Conservation (phyloP, 768 basidiomycete genomes). For the Austroboletus eburneus region DNA sequence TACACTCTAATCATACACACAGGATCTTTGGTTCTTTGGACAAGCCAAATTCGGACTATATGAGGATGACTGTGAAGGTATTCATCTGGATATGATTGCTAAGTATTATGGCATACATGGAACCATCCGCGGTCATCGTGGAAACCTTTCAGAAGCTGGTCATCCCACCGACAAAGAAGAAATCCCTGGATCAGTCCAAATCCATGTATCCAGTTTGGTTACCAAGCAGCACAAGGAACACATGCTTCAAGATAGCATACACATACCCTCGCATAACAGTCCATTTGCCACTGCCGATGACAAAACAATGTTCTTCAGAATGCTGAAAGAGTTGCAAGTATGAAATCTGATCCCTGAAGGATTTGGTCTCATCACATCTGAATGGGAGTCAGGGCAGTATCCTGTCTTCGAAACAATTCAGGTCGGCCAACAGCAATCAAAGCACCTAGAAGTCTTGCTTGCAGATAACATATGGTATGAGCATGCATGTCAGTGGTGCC, state of each 20-base stretch:
- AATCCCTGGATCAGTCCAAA: too few species aligned
- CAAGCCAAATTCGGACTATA: neutral
- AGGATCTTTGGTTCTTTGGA: neutral
- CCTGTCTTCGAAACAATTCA: neutral
- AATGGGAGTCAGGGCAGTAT: neutral
- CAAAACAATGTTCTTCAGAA: neutral
- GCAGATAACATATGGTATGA: neutral
- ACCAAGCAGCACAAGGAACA: too few species aligned
- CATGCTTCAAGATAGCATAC: neutral
- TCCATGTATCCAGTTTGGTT: too few species aligned
- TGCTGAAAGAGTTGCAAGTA: neutral
- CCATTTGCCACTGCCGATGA: neutral
- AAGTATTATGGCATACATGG: too few species aligned
- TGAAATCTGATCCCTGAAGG: neutral
- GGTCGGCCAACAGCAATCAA: neutral
- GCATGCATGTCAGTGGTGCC: neutral
- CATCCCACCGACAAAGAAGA: neutral
- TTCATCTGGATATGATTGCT: too few species aligned
- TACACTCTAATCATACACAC: neutral
- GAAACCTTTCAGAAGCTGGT: too few species aligned
- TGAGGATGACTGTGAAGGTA: neutral
- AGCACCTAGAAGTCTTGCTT: neutral
- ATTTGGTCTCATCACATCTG: neutral
- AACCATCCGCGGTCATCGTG: too few species aligned
- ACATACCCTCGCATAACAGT: neutral